A percentile compares a stretch with the other conserved stretches of the same genome.
These are phyloP conservation scores for Fusarium buharicum DNA, from an alignment of 2,329 filamentous ascomycete species.

Conservation along the genomic window DNA sequence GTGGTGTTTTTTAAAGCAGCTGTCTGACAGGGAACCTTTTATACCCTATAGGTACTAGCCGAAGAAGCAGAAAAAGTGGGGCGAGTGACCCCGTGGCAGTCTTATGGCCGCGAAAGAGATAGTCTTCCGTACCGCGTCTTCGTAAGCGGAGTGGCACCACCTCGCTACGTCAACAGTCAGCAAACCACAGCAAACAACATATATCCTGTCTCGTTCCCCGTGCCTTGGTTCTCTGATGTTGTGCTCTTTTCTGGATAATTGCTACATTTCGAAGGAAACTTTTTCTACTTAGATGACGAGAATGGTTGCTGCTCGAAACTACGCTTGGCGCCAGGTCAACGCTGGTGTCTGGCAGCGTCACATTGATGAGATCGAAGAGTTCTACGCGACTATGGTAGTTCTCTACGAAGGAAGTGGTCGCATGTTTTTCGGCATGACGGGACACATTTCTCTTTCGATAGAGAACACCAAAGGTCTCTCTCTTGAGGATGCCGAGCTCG, in stretches of 20 bases:
- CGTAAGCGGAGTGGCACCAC: not conserved
- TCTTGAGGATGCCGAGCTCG: slow-evolving; percentile 2
- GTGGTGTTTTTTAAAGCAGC: no score
- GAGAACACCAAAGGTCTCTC: not conserved
- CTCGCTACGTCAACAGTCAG: not conserved
- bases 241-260: no score
- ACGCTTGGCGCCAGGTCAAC: slow-evolving; percentile 41
- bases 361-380: slow-evolving; percentile 56
- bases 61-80: no score
- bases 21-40: no score
- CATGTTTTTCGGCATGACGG: slow-evolving; percentile 56
- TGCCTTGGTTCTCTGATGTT: no score
- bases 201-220: no score
- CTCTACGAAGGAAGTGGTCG: slow-evolving; percentile 52
- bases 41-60: no score
- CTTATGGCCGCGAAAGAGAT: no score
- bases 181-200: no score
- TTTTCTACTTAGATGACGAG: not conserved
- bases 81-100: no score
- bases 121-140: not conserved
- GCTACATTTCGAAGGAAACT: no score
- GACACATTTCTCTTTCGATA: slow-evolving; percentile 48
- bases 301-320: not conserved
- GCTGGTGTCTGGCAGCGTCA: slow-evolving; percentile 49
- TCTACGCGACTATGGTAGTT: slow-evolving; percentile 52